These are phyloP conservation scores for Allomyces javanicus DNA, from an alignment of 192 early-diverging fungal genomes.

Conservation along the genomic window DNA sequence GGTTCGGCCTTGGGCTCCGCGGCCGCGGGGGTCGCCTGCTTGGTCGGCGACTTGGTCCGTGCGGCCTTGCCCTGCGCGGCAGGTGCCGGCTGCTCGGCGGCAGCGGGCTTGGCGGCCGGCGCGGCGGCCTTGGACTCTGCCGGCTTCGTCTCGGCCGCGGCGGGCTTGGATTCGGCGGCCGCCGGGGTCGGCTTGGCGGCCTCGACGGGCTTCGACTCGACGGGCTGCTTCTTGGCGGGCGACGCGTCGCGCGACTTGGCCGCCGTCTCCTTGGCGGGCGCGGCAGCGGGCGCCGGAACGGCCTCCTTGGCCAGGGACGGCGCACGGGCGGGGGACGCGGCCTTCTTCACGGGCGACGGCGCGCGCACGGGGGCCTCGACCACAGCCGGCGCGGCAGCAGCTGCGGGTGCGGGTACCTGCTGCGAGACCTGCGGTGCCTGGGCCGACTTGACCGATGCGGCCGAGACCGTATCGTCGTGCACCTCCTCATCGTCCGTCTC, in stretches of 20 bases:
- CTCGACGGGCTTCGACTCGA: neutral
- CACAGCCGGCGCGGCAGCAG: slow-evolving; percentile 4
- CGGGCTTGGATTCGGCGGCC: slow-evolving; percentile 9
- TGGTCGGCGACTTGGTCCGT: slow-evolving; percentile 7
- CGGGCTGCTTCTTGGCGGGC: neutral
- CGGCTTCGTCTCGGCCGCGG: slow-evolving; percentile 19
- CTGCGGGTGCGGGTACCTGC: slow-evolving; percentile 3
- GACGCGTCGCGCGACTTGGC: slow-evolving; percentile 1
- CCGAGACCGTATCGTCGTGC: slow-evolving; percentile 6
- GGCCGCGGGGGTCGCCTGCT: slow-evolving; percentile 8
- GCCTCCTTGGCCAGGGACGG: slow-evolving; percentile 11
- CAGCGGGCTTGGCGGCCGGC: slow-evolving; percentile 5
- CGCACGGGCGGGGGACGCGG: neutral
- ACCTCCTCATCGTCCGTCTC: slow-evolving; percentile 29
- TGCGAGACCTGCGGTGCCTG: neutral
- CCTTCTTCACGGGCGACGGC: slow-evolving; percentile 2
- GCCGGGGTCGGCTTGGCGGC: slow-evolving; percentile 2
- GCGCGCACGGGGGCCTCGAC: slow-evolving; percentile 2
- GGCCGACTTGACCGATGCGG: slow-evolving; percentile 2
- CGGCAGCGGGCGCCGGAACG: slow-evolving; percentile 6
- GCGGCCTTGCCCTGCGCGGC: slow-evolving; percentile 10
- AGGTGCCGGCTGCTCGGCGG: slow-evolving; percentile 9
- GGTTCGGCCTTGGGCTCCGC: slow-evolving; percentile 18
- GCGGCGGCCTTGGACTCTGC: slow-evolving; percentile 10
- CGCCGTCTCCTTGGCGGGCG: neutral